Conservation (phyloP, 345 rosid genomes). For the Eucalyptus cloeziana region DNA sequence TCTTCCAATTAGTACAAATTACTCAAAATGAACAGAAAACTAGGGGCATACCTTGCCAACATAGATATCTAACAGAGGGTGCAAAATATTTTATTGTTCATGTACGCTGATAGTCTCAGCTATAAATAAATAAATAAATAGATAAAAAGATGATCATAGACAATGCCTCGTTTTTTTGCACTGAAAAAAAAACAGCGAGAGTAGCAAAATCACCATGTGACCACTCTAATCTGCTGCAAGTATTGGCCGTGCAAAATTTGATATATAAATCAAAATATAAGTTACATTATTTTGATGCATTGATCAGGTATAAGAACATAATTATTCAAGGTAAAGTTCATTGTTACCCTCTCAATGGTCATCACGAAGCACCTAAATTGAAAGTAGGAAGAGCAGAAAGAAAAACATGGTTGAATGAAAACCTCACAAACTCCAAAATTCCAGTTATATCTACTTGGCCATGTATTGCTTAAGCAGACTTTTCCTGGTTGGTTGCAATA, state of each 20-base stretch:
- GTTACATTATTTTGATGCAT: background rate
- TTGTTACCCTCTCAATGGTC: background rate
- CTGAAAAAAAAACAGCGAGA: background rate
- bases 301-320: background rate
- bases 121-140: too few species aligned
- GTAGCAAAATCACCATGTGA: background rate
- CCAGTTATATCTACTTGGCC: background rate
- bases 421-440: background rate
- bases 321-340: background rate
- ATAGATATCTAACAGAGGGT: background rate
- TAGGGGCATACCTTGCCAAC: background rate
- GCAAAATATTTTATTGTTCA: background rate
- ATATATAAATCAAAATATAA: background rate
- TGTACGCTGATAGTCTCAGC: background rate
- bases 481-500: constrained; percentile 3
- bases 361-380: background rate
- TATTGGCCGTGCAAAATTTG: background rate
- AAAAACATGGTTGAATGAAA: background rate
- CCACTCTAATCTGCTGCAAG: background rate
- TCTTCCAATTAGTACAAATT: background rate
- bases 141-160: background rate
- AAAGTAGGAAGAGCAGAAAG: background rate
- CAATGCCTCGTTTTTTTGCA: background rate
- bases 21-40: background rate
- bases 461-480: background rate